Conservation (phyloP, 768 basidiomycete species). For the Leccinum disarticulatum region DNA sequence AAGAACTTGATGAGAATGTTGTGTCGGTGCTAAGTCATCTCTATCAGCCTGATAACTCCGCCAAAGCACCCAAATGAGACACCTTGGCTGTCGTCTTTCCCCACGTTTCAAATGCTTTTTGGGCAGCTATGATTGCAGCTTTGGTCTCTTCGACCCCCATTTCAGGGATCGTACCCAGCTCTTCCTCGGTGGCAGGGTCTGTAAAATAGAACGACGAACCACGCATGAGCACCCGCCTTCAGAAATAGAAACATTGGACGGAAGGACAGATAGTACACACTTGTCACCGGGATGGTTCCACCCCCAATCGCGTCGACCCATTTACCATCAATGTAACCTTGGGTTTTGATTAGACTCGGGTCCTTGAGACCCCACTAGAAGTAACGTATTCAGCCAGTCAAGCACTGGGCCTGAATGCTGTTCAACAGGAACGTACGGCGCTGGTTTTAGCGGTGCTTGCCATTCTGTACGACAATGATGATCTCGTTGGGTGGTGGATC, state of each 20-base stretch:
- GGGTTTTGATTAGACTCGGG: conserved; percentile 65
- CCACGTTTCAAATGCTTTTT: conserved; percentile 81
- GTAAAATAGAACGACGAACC: not conserved
- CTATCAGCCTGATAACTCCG: not conserved
- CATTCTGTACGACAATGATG: conserved; percentile 44
- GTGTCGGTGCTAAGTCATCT: conserved; percentile 60
- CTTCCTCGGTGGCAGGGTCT: conserved; percentile 89
- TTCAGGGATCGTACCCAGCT: conserved; percentile 85
- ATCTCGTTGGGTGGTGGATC: conserved; percentile 5
- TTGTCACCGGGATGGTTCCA: conserved; percentile 69
- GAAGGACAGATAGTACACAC: conserved; percentile 43
- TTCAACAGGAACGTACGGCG: conserved; percentile 32
- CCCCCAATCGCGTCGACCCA: conserved; percentile 82
- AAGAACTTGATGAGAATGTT: conserved; percentile 81
- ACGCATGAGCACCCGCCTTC: not conserved
- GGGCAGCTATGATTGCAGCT: conserved; percentile 80
- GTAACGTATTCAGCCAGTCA: not conserved
- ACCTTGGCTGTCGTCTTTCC: conserved; percentile 87
- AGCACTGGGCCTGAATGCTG: not conserved
- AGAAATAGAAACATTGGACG: not conserved
- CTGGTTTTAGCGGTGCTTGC: conserved; percentile 43
- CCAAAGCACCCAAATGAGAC: conserved; percentile 6
- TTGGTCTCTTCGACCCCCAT: conserved; percentile 85
- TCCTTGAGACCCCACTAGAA: conserved; percentile 76
- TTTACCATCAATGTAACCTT: conserved; percentile 81